Percentiles rank a stretch among this genome's conserved stretches.
Conservation (phyloP, 2,329 filamentous ascomycete genomes). For the Sporothrix pallida region DNA sequence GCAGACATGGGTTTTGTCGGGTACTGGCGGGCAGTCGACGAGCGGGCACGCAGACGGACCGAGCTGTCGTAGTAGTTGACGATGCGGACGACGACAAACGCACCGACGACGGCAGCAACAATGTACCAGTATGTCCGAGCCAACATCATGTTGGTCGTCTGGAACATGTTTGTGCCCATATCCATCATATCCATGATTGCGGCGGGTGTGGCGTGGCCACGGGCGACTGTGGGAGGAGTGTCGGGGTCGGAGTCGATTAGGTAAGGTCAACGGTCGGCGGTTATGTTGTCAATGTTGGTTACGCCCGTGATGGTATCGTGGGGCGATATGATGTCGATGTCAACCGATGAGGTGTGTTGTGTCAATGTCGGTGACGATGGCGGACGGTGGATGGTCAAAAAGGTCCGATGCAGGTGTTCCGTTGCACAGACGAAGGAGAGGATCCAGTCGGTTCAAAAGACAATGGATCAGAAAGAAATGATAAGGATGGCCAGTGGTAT, state of each 20-base stretch:
- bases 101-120: slow-evolving; percentile 55
- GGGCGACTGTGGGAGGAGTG: background rate
- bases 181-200: slow-evolving; percentile 41
- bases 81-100: slow-evolving; percentile 50
- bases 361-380: background rate
- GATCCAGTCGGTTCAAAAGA: slow-evolving; percentile 18
- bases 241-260: background rate
- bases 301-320: background rate
- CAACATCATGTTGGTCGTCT: slow-evolving; percentile 55
- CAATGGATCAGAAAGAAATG: background rate
- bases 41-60: slow-evolving; percentile 51
- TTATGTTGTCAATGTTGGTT: background rate
- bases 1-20: slow-evolving; percentile 59
- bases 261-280: background rate
- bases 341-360: background rate
- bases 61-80: slow-evolving; percentile 52
- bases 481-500: background rate
- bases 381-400: background rate
- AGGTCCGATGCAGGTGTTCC: slow-evolving; percentile 16
- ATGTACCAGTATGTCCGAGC: slow-evolving; percentile 66
- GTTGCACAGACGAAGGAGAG: slow-evolving; percentile 6
- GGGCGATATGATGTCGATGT: background rate
- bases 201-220: slow-evolving; percentile 23
- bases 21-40: slow-evolving; percentile 52
- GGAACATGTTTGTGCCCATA: slow-evolving; percentile 51